Evolutionary conservation across 2,329 filamentous ascomycete genomes (phyloP).

Genomic region (Epicoccum sorghinum): DNA sequence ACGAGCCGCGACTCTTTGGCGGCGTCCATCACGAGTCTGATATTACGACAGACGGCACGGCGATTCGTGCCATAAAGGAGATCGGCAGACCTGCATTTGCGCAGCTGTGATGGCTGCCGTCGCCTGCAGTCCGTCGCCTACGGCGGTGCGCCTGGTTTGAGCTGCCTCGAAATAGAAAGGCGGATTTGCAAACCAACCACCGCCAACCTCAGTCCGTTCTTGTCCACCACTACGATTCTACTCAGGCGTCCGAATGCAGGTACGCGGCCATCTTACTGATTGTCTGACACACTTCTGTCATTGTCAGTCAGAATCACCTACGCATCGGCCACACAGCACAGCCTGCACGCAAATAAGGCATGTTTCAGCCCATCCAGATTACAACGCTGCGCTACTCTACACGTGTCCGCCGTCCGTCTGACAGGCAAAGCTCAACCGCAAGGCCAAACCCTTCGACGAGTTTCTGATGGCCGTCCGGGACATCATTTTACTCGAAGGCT

Average conservation of each 20-base stretch:
- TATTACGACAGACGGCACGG: slow-evolving; percentile 7
- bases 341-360: slow-evolving; percentile 13
- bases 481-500: not conserved
- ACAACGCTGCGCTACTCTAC: slow-evolving; percentile 5
- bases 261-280: slow-evolving; percentile 23
- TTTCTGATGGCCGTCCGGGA: not conserved
- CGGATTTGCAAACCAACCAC: not conserved
- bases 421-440: not conserved
- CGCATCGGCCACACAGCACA: slow-evolving; percentile 6
- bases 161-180: not conserved
- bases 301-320: slow-evolving; percentile 7
- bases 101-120: not conserved
- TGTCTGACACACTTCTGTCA: slow-evolving; percentile 14
- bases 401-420: slow-evolving; percentile 11
- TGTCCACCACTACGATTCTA: not conserved
- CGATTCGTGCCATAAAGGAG: not conserved
- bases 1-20: slow-evolving; percentile 15
- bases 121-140: not conserved
- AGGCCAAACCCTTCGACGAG: not conserved
- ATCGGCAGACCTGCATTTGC: slow-evolving; percentile 5
- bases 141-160: not conserved
- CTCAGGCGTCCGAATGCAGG: slow-evolving; percentile 20
- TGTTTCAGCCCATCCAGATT: slow-evolving; percentile 10
- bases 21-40: slow-evolving; percentile 4
- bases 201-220: not conserved